A percentile compares a stretch with the other conserved stretches of the same genome.
These are phyloP conservation scores for Kodamaea hsintzibuensis DNA, from an alignment of 805 yeast genomes.

Conservation along the genomic window DNA sequence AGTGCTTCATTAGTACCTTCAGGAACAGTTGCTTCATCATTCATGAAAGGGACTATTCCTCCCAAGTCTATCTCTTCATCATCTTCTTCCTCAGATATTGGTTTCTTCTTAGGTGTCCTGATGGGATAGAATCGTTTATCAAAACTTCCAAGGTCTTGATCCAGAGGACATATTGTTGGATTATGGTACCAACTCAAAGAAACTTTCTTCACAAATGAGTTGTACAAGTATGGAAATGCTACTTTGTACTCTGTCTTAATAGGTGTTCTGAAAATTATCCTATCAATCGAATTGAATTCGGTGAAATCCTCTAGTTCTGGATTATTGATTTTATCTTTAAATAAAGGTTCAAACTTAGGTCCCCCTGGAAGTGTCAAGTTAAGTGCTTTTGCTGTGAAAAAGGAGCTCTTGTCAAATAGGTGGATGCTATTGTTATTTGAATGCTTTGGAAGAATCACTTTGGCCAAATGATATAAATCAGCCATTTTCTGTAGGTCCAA, in stretches of 20 bases:
- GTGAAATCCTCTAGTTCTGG: slow-evolving; percentile 74
- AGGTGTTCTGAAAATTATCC: slow-evolving; percentile 78
- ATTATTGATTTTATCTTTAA: slow-evolving; percentile 56
- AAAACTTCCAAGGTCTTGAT: slow-evolving; percentile 35
- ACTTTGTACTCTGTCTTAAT: slow-evolving; percentile 81
- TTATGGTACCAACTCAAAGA: slow-evolving; percentile 62
- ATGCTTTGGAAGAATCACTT: slow-evolving; percentile 55
- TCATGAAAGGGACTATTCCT: slow-evolving; percentile 53
- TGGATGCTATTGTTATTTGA: slow-evolving; percentile 29
- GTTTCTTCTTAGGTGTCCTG: slow-evolving; percentile 17
- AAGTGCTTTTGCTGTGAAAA: slow-evolving; percentile 88
- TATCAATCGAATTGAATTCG: slow-evolving; percentile 86
- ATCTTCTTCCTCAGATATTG: slow-evolving; percentile 28
- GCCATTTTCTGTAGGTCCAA: slow-evolving; percentile 63
- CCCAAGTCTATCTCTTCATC: slow-evolving; percentile 40
- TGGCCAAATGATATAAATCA: slow-evolving; percentile 62
- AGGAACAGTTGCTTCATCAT: slow-evolving; percentile 25
- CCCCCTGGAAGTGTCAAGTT: slow-evolving; percentile 92
- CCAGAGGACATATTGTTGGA: slow-evolving; percentile 54
- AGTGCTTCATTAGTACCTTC: slow-evolving; percentile 55
- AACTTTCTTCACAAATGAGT: slow-evolving; percentile 70
- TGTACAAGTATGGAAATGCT: slow-evolving; percentile 84
- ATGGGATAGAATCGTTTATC: slow-evolving; percentile 49
- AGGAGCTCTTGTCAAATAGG: slow-evolving; percentile 74
- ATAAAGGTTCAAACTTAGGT: slow-evolving; percentile 89